Percentiles rank a stretch among this genome's conserved stretches.
phyloP scores from a whole-genome alignment of 1,284 basidiomycete species.

The Cutaneotrichosporon spelunceum region DNA sequence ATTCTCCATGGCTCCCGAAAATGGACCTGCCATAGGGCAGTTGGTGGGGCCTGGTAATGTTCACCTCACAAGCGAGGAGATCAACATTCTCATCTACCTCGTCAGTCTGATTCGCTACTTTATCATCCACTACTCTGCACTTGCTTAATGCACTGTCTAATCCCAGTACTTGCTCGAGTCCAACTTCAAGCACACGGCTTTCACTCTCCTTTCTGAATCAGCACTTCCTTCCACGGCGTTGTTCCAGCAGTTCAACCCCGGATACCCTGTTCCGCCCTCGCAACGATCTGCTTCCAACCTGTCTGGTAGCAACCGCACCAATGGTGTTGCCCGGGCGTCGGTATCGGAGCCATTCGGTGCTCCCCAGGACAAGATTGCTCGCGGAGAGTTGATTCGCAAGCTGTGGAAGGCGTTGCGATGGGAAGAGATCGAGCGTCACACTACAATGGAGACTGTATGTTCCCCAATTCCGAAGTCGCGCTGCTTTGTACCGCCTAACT shows the following conservation, averaged over 20 bases:
- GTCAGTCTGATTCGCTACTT: constrained; percentile 22
- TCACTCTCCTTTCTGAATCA: constrained; percentile 43
- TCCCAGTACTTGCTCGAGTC: constrained; percentile 49
- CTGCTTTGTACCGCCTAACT: not conserved
- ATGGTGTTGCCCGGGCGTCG: constrained; percentile 11
- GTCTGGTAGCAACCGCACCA: constrained; percentile 14
- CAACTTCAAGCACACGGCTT: constrained; percentile 48
- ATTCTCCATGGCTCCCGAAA: constrained; percentile 1
- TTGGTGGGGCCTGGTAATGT: constrained; percentile 20
- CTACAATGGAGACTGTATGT: not conserved
- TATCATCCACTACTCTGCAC: not conserved
- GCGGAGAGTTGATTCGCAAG: constrained; percentile 46
- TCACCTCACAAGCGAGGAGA: constrained; percentile 42
- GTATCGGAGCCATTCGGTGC: constrained; percentile 11
- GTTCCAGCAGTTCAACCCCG: constrained; percentile 45
- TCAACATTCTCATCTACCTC: constrained; percentile 48
- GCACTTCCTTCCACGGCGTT: constrained; percentile 38
- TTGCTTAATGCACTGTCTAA: not conserved
- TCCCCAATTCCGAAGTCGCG: not conserved
- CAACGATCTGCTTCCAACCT: not conserved
- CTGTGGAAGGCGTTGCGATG: constrained; percentile 47
- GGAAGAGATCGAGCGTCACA: constrained; percentile 47
- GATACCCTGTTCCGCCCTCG: constrained; percentile 23
- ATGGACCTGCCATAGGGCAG: not conserved
- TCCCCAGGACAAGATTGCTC: constrained; percentile 26